phyloP scores from a whole-genome alignment of 2,329 filamentous ascomycete genomes.

The Coniochaeta prunicola region DNA sequence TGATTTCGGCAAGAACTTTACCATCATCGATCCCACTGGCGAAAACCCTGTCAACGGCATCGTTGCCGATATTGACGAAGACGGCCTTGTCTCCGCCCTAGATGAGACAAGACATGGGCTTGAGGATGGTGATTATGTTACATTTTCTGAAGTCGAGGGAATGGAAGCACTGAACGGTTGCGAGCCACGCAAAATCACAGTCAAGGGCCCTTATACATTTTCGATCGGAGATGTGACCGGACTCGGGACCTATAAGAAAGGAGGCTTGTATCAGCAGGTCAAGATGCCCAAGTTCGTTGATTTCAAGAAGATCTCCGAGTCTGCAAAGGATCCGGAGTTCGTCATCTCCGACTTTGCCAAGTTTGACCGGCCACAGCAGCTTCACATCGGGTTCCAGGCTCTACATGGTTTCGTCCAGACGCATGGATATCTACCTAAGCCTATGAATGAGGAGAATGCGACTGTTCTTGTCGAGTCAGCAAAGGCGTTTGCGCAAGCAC shows the following conservation, averaged over 20 bases:
- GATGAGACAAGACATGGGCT: slow-evolving; percentile 94
- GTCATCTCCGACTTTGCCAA: slow-evolving; percentile 95
- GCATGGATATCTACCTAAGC: slow-evolving; percentile 69
- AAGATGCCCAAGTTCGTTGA: slow-evolving; percentile 96
- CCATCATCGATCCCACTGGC: slow-evolving; percentile 80
- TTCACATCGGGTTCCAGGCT: slow-evolving; percentile 89
- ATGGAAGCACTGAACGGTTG: slow-evolving; percentile 82
- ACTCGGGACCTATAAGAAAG: slow-evolving; percentile 78
- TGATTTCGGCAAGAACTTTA: slow-evolving; percentile 93
- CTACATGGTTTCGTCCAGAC: slow-evolving; percentile 76
- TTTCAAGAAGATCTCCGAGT: slow-evolving; percentile 73
- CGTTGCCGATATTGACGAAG: slow-evolving; percentile 80
- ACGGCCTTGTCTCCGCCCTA: slow-evolving; percentile 83
- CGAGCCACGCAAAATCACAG: slow-evolving; percentile 82
- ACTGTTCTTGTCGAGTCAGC: slow-evolving; percentile 68
- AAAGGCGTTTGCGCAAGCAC: slow-evolving; percentile 64
- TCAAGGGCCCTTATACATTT: slow-evolving; percentile 96
- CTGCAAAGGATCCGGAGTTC: slow-evolving; percentile 82
- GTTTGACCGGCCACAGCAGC: slow-evolving; percentile 86
- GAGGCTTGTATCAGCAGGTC: slow-evolving; percentile 88
- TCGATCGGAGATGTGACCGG: slow-evolving; percentile 89
- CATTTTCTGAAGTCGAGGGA: slow-evolving; percentile 86
- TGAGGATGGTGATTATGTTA: slow-evolving; percentile 94
- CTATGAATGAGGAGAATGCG: slow-evolving; percentile 81
- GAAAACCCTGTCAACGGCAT: slow-evolving; percentile 85